Conservation (phyloP, 345 rosid genomes). For the Hibiscus mutabilis region DNA sequence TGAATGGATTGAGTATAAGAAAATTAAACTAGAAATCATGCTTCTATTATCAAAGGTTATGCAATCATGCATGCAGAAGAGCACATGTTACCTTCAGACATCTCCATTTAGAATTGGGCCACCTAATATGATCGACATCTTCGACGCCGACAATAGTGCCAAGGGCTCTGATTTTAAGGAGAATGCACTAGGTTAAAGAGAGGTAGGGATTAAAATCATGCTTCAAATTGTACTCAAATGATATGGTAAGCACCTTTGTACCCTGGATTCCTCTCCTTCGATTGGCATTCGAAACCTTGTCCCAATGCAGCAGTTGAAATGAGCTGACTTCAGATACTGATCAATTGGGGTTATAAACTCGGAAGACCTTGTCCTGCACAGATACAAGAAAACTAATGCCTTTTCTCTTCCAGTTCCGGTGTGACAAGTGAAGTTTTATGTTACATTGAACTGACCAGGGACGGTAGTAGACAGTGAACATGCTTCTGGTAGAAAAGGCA, state of each 20-base stretch:
- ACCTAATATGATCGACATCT: conserved; percentile 42
- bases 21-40: background rate
- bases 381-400: conserved; percentile 8
- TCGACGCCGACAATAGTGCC: conserved; percentile 38
- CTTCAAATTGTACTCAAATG: background rate
- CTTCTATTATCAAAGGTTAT: background rate
- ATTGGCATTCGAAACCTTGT: conserved; percentile 34
- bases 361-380: conserved; percentile 43
- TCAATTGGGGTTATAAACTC: conserved; percentile 39
- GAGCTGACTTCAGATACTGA: conserved; percentile 25
- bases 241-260: conserved; percentile 31
- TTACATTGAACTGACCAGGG: conserved; percentile 39
- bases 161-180: conserved; percentile 22
- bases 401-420: background rate
- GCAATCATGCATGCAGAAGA: background rate
- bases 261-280: conserved; percentile 32
- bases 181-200: background rate
- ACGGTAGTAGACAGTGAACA: conserved; percentile 39
- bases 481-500: conserved; percentile 35
- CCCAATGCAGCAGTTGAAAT: conserved; percentile 27
- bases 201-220: background rate
- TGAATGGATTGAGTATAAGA: background rate
- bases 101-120: conserved; percentile 60
- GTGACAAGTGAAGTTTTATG: background rate
- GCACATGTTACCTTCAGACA: conserved; percentile 37